Evolutionary conservation across 2,329 filamentous ascomycete species (phyloP).

Genomic region (Colletotrichum theobromicola): DNA sequence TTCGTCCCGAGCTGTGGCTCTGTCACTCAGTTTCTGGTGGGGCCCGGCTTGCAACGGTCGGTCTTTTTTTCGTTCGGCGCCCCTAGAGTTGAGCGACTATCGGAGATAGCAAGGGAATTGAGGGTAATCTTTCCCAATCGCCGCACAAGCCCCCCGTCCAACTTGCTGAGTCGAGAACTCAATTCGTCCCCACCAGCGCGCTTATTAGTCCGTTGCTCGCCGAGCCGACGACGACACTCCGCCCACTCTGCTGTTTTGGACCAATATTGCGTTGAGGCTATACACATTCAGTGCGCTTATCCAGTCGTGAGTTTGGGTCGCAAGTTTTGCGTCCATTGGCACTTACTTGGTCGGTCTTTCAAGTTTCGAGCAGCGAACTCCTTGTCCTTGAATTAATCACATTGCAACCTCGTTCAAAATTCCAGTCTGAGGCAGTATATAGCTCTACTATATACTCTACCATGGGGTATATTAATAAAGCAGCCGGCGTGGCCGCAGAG

Average conservation of each 20-base stretch:
- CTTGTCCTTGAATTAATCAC: neutral
- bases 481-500: neutral
- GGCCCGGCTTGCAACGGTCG: constrained; percentile 15
- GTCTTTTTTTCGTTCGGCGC: neutral
- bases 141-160: neutral
- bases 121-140: neutral
- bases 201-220: neutral
- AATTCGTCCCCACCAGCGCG: neutral
- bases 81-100: constrained; percentile 2
- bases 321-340: too few species aligned
- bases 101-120: constrained; percentile 13
- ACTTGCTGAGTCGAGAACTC: neutral
- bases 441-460: constrained; percentile 14
- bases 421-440: neutral
- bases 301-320: too few species aligned
- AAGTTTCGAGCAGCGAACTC: neutral
- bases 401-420: neutral
- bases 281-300: neutral
- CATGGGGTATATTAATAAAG: constrained; percentile 18
- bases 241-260: neutral
- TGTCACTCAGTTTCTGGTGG: neutral
- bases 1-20: neutral
- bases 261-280: neutral
- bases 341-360: too few species aligned
- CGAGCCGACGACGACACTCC: neutral